Evolutionary conservation across 768 basidiomycete genomes (phyloP), one percentile per base, ranked within the genome.

Genomic region (Russula foetens): DNA sequence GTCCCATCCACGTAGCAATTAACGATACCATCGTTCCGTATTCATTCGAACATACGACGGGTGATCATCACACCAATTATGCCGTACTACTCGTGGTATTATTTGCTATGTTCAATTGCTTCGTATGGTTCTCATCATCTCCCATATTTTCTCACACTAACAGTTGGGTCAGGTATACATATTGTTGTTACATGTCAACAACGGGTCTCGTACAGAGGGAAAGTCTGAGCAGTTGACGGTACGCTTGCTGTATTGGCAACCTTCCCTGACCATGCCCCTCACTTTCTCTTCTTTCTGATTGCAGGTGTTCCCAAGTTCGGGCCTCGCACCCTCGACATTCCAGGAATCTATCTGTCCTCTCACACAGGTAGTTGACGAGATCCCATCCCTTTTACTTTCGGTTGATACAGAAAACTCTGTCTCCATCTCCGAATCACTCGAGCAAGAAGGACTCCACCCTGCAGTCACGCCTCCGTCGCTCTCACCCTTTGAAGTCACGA

Each of bases 81-180:
- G 44, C 56, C 3, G 54, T 53, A 28, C 31, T 58, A 8, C 26
- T 53, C 46, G 51, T 62, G 44, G 26, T 62, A 53, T 8, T n/a
- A 33, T 15, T 58, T 19, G 56, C 45, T 21, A 53, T 58, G 21
- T 31, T 62, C 38, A 58, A 45, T 44, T 62, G 56, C 38, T 6
- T 53, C 8, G 61, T 62, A 58, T 14, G 56, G 15, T 4, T 29
- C 23, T 31, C 49, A 15, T 33, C 48, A 7, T 23, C 1, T 2
- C 15, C 21, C 5, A 12, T 28, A 21, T 48, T 8, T n/a, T 29
- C 14, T 19, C 28, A 45, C 56, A 45, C 56, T 58, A 24, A 58
- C 24, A n/a, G n/a, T 43, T 26, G 39, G n/a, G 14, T 5, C 50
- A 62, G 61, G 50, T 62, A 17, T 58, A 53, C 39, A 46, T 19